Evolutionary conservation across 2,329 filamentous ascomycete species (phyloP), one percentile per base, ranked within the genome.

Genomic region (Mycocentrospora acerina): DNA sequence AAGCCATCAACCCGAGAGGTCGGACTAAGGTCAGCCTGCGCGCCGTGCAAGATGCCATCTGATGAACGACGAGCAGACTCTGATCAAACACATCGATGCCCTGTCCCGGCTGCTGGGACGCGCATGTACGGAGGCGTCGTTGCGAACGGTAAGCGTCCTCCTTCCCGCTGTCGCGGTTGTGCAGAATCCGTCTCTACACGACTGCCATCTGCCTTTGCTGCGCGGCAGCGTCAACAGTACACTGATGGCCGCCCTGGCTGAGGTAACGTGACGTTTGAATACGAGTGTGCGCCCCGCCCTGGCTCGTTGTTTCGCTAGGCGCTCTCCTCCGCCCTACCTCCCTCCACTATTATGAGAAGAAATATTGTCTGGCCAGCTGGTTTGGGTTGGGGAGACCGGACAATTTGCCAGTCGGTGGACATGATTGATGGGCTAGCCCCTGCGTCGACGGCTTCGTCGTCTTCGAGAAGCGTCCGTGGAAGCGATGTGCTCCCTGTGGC

Each of bases 401-500:
- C 29, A 24, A 22, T 22, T 22, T 6, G 19, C 19, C 19, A 22
- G 19, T 22, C 19, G 19, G 5, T 22, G 19, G 19, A 22, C 19
- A 22, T 22, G 19, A 22, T 22, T 22, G 19, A 22, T 22, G 19
- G 19, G 19, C 19, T 9, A 9, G 9, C 46, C 46, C 45, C 48
- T 44, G 38, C 40, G 37, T 43, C 34, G 44, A 37, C n/a, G 32
- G 41, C 46, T 37, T 42, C 33, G 37, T 36, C 24, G 40, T 38
- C 50, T 65, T 65, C 61, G 55, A 62, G 61, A 65, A 64, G 54
- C 24, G 44, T 44, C 51, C 39, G 37, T 59, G 44, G 59, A 66
- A 62, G 50, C 53, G 53, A 61, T 56, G 55, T 42, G 50, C 53
- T 40, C 44, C 48, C 40, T 47, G 46, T 54, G 51, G 46, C 53